These are phyloP conservation scores for Graphilbum sp. DNA, from an alignment of 2,329 filamentous ascomycete species.

Conservation along the genomic window DNA sequence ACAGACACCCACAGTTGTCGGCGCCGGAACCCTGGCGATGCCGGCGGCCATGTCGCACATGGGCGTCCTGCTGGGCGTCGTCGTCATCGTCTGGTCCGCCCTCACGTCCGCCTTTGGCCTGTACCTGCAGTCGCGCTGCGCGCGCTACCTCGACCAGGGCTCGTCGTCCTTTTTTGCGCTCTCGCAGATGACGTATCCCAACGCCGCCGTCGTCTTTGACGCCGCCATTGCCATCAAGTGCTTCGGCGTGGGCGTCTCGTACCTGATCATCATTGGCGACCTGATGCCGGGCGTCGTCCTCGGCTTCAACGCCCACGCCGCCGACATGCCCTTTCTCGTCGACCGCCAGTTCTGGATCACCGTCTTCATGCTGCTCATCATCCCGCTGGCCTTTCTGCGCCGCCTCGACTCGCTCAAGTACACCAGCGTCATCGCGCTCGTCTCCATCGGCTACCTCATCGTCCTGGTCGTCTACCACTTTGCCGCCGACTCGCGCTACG, in stretches of 20 bases:
- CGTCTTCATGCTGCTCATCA: slow-evolving; percentile 90
- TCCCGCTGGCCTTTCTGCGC: slow-evolving; percentile 82
- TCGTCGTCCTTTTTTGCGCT: slow-evolving; percentile 89
- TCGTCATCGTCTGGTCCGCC: slow-evolving; percentile 85
- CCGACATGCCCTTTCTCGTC: slow-evolving; percentile 55
- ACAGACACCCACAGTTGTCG: slow-evolving; percentile 63
- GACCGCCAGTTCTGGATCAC: slow-evolving; percentile 97
- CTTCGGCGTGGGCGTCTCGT: slow-evolving; percentile 92
- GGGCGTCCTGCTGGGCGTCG: slow-evolving; percentile 70
- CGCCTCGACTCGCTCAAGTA: slow-evolving; percentile 93
- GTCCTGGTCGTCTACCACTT: slow-evolving; percentile 90
- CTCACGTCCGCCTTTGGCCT: slow-evolving; percentile 80
- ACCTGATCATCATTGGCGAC: slow-evolving; percentile 97
- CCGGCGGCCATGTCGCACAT: slow-evolving; percentile 92
- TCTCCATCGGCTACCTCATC: slow-evolving; percentile 89
- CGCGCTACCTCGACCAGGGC: slow-evolving; percentile 81
- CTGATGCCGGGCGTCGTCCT: slow-evolving; percentile 88
- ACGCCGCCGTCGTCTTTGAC: slow-evolving; percentile 89
- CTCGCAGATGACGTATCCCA: slow-evolving; percentile 91
- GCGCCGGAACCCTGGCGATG: slow-evolving; percentile 87
- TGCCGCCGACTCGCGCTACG: slow-evolving; percentile 56
- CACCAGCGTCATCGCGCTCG: slow-evolving; percentile 77
- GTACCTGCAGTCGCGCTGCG: slow-evolving; percentile 86
- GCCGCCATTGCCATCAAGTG: slow-evolving; percentile 94
- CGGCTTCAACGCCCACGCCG: slow-evolving; percentile 54